Percentiles rank a stretch among this genome's conserved stretches.
Evolutionary conservation across 371 early-diverging fungal species (phyloP).

Genomic region (Mortierella sp.): DNA sequence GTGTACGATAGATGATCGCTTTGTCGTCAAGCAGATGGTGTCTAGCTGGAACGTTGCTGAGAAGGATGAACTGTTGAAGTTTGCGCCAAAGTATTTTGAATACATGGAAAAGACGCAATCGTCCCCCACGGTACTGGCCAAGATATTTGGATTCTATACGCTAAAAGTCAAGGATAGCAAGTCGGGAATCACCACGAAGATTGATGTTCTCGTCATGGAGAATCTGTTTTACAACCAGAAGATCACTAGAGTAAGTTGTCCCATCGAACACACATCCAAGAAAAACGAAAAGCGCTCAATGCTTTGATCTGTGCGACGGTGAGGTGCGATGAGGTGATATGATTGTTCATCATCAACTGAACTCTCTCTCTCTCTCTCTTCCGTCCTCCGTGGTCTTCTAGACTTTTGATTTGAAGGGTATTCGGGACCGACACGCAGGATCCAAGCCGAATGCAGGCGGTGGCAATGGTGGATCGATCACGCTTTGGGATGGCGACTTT

Average conservation of each 20-base stretch:
- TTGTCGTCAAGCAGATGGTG: conserved; percentile 90
- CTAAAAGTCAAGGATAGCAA: conserved; percentile 77
- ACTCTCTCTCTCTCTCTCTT: neutral
- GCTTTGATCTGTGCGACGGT: too few relatives aligned
- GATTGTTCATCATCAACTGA: neutral
- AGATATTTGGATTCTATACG: conserved; percentile 93
- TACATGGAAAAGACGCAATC: conserved; percentile 74
- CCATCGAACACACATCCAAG: too few relatives aligned
- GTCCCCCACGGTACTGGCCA: conserved; percentile 85
- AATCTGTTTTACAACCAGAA: conserved; percentile 86
- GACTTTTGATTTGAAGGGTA: conserved; percentile 94
- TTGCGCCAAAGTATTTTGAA: conserved; percentile 93
- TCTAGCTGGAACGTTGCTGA: conserved; percentile 80
- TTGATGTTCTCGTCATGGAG: conserved; percentile 96
- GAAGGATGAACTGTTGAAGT: conserved; percentile 85
- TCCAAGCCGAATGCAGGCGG: conserved; percentile 24
- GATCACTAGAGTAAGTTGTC: conserved; percentile 63
- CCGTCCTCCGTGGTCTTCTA: conserved; percentile 21
- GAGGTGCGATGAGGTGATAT: too few relatives aligned
- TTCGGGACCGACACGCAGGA: conserved; percentile 65
- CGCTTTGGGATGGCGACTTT: conserved; percentile 80
- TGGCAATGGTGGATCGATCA: conserved; percentile 54
- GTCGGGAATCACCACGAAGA: conserved; percentile 69
- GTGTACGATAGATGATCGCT: conserved; percentile 75
- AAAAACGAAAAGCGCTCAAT: too few relatives aligned